Evolutionary conservation across 768 basidiomycete species (phyloP), one percentile per base, ranked within the genome.

Genomic region (Russula ochroleuca): DNA sequence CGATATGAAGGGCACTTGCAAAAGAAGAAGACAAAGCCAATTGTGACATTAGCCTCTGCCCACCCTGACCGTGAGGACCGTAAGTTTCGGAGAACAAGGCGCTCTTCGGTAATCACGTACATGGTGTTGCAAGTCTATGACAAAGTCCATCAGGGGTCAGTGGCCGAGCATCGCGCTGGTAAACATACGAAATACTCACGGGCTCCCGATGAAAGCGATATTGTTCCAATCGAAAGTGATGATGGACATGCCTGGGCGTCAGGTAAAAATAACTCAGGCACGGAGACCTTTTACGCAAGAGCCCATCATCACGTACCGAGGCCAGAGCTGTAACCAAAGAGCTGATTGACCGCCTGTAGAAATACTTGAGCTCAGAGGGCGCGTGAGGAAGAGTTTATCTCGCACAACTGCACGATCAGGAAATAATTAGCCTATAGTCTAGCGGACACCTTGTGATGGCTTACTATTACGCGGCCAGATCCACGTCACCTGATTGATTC

Each of bases 161-260:
- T 19, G 37, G 21, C 13, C 35, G 25, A 61, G 11, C 31, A 25
- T 21, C 14, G 47, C 21, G 2, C 1, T n/a, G 23, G 15, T n/a
- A 38, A 37, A 7, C 8, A 7, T 21, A 50, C 3, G 31, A 21
- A 37, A 45, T 5, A 67, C 68, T 57, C 40, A 68, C 68, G 68
- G 68, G 56, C 68, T 68, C 19, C 68, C 68, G 17, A 67, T 67
- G 57, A 60, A 68, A 38, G 68, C 68, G 57, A 68, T 68, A 15
- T 68, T 86, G 4, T 85, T 78, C 92, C 91, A 93, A 69, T 92
- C 91, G 71, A 93, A 90, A 21, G 89, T 90, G 69, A 92, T 72
- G 63, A 90, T 73, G 68, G 86, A 85, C 87, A 91, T 91, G 37
- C 74, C 72, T 67, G 25, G 8, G 15, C 21, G 45, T 55, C 28